Percentiles rank a stretch among this genome's conserved stretches.
These are phyloP conservation scores for Aureobasidium pullulans DNA, from an alignment of 2,329 filamentous ascomycete genomes.

Conservation along the genomic window DNA sequence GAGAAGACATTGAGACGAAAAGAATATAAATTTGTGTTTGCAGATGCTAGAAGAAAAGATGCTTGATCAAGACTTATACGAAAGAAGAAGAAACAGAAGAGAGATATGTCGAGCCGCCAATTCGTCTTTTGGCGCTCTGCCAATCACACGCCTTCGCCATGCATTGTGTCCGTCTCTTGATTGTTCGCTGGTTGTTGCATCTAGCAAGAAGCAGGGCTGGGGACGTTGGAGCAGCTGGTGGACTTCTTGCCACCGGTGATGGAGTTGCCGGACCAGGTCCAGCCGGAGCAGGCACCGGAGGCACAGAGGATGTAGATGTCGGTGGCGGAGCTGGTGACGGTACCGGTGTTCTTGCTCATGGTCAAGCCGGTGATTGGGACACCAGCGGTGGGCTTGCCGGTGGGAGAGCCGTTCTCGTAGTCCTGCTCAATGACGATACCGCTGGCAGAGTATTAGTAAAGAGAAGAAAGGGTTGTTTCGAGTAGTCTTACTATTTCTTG, in stretches of 20 bases:
- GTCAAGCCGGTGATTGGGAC: constrained; percentile 35
- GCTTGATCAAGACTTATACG: constrained; percentile 1
- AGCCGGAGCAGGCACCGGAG: constrained; percentile 42
- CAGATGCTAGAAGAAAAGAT: background rate
- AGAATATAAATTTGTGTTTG: background rate
- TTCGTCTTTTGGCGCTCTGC: background rate
- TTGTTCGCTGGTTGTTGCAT: background rate
- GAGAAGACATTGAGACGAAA: background rate
- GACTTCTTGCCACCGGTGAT: constrained; percentile 46
- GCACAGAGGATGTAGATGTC: constrained; percentile 47
- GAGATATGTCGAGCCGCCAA: background rate
- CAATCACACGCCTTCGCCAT: background rate
- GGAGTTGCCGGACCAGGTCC: constrained; percentile 44
- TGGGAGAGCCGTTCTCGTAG: constrained; percentile 44
- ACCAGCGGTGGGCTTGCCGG: constrained; percentile 34
- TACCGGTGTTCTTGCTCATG: constrained; percentile 38
- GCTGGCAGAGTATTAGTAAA: no score
- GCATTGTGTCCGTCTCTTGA: background rate
- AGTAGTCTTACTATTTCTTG: background rate
- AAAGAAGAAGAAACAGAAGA: background rate
- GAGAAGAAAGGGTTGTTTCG: no score
- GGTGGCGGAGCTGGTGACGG: constrained; percentile 31
- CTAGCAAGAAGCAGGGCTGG: constrained; percentile 17
- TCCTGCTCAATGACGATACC: constrained; percentile 44
- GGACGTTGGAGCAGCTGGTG: constrained; percentile 35